Conservation (phyloP, 305 asterid species). For the Lippia alba region DNA sequence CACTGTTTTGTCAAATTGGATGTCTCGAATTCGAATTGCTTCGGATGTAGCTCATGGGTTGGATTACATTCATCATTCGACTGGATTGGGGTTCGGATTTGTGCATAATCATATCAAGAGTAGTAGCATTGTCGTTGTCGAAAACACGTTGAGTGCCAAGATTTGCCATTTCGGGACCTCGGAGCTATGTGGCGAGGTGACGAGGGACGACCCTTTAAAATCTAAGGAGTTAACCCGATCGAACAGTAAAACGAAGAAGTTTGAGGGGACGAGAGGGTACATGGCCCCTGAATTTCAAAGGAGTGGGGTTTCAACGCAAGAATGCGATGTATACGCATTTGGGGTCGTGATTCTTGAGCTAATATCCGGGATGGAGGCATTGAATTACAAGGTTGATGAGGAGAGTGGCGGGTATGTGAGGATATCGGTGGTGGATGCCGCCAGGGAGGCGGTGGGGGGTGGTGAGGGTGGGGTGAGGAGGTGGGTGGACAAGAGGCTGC, state of each 20-base stretch:
- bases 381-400: constrained; percentile 63
- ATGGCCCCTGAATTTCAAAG: constrained; percentile 89
- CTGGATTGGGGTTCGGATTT: constrained; percentile 74
- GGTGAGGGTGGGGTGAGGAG: constrained; percentile 69
- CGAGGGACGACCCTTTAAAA: constrained; percentile 20
- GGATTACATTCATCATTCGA: constrained; percentile 81
- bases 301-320: constrained; percentile 68
- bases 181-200: constrained; percentile 88
- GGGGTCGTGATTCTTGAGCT: constrained; percentile 89
- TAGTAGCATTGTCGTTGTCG: constrained; percentile 64
- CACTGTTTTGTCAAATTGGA: constrained; percentile 73
- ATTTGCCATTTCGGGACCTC: constrained; percentile 92
- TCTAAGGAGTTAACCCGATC: constrained; percentile 39
- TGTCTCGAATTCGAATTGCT: constrained; percentile 66
- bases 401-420: constrained; percentile 62
- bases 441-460: constrained; percentile 58
- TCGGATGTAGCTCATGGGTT: constrained; percentile 84
- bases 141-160: constrained; percentile 56
- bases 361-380: constrained; percentile 76
- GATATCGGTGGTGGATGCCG: constrained; percentile 76
- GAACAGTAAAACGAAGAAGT: constrained; percentile 52
- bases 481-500: constrained; percentile 80
- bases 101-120: constrained; percentile 88
- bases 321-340: constrained; percentile 79
- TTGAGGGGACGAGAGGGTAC: constrained; percentile 90